phyloP scores from a whole-genome alignment of 2,329 filamentous ascomycete species.

The Xylaria sp. region DNA sequence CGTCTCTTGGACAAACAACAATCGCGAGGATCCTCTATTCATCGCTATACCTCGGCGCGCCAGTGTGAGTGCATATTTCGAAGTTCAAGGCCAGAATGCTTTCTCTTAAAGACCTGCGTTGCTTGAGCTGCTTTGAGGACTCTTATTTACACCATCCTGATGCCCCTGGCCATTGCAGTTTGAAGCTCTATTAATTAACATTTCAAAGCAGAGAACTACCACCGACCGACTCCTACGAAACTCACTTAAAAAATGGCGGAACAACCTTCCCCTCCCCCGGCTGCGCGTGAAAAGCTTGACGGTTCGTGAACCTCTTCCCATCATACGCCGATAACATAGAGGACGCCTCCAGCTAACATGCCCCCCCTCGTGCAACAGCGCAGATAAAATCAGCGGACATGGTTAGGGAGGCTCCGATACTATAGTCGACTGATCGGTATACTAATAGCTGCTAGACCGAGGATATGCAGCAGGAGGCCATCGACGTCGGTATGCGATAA shows the following conservation, averaged over 20 bases:
- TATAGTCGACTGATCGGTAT: conserved; percentile 17
- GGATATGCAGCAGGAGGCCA: conserved; percentile 94
- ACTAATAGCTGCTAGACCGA: conserved; percentile 74
- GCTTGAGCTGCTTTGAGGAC: background rate
- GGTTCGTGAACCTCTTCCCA: conserved; percentile 43
- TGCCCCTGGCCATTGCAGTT: background rate
- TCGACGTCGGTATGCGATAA: conserved; percentile 85
- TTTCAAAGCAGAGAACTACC: conserved; percentile 6
- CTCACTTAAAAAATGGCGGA: conserved; percentile 45
- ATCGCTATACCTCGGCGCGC: background rate
- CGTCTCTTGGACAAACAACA: conserved; percentile 8
- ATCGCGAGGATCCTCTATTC: background rate
- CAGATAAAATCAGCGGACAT: conserved; percentile 99
- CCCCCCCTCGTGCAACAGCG: conserved; percentile 63
- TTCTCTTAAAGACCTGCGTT: background rate
- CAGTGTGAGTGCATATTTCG: conserved; percentile 16
- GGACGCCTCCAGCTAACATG: conserved; percentile 35
- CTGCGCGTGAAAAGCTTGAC: conserved; percentile 50
- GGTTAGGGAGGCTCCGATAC: conserved; percentile 66
- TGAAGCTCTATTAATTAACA: conserved; percentile 5
- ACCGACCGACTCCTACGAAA: background rate
- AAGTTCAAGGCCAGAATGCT: background rate
- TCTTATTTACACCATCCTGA: background rate
- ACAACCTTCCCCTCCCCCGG: conserved; percentile 46
- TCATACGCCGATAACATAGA: conserved; percentile 2